Percentiles rank a stretch among this genome's conserved stretches.
Conservation (phyloP, 805 yeast genomes). For the Danielia reshetovae region DNA sequence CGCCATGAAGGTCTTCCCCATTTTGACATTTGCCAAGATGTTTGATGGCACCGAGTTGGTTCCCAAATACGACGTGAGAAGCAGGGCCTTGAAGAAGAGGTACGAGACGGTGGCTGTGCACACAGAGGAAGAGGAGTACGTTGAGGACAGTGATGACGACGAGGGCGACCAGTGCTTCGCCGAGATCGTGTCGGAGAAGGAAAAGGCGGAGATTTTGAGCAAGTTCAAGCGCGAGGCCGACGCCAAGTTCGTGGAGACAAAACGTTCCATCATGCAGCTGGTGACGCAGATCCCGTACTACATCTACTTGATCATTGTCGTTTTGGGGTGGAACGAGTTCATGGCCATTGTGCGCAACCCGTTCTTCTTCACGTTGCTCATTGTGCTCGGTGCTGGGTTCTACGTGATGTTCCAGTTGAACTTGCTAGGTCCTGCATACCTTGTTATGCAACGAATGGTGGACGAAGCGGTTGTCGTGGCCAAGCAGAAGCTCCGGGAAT, state of each 20-base stretch:
- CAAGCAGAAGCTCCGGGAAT: conserved; percentile 56
- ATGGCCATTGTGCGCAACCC: conserved; percentile 86
- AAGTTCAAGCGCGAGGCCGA: conserved; percentile 75
- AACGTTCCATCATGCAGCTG: conserved; percentile 75
- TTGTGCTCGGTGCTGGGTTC: conserved; percentile 55
- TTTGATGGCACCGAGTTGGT: conserved; percentile 51
- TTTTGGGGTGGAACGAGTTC: conserved; percentile 94
- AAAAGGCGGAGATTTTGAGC: conserved; percentile 51
- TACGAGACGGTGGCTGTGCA: conserved; percentile 27
- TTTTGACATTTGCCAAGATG: conserved; percentile 52
- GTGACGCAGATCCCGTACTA: conserved; percentile 80
- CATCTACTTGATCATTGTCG: conserved; percentile 66
- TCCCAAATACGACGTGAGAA: conserved; percentile 52
- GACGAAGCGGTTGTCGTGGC: conserved; percentile 55
- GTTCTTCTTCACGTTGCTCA: conserved; percentile 59
- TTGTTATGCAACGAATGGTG: conserved; percentile 53
- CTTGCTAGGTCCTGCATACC: conserved; percentile 70
- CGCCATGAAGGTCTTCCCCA: conserved; percentile 57
- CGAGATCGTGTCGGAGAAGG: conserved; percentile 52
- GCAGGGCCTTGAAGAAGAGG: conserved; percentile 17
- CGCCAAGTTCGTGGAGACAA: conserved; percentile 79
- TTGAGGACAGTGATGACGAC: conserved; percentile 16
- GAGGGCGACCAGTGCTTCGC: conserved; percentile 41
- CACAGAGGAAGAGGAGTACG: conserved; percentile 30
- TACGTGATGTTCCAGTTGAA: conserved; percentile 69